Percentiles rank a stretch among this genome's conserved stretches.
These are phyloP conservation scores for Boletus rubroflammeus DNA, from an alignment of 768 basidiomycete genomes.

Conservation along the genomic window DNA sequence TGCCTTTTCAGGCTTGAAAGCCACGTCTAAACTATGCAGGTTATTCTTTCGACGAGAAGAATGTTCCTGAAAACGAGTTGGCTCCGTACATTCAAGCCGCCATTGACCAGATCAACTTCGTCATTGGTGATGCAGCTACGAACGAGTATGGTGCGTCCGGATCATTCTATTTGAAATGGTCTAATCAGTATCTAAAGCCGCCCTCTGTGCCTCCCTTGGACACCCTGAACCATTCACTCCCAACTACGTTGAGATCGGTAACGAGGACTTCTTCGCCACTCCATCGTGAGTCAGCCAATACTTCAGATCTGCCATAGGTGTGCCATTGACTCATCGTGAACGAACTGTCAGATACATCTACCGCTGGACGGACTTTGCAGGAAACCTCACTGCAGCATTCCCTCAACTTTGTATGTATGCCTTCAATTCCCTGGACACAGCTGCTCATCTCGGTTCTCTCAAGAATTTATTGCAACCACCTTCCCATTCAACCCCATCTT, in stretches of 20 bases:
- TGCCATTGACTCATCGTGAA: neutral
- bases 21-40: slow-evolving; percentile 28
- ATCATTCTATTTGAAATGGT: slow-evolving; percentile 12
- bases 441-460: slow-evolving; percentile 4
- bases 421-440: slow-evolving; percentile 8
- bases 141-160: slow-evolving; percentile 29
- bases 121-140: slow-evolving; percentile 47
- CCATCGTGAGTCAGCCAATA: slow-evolving; percentile 25
- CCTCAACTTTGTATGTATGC: neutral
- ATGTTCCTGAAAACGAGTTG: slow-evolving; percentile 40
- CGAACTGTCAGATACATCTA: slow-evolving; percentile 39
- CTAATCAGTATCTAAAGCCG: slow-evolving; percentile 31
- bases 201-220: slow-evolving; percentile 51
- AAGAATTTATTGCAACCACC: slow-evolving; percentile 56
- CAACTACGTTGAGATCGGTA: slow-evolving; percentile 49
- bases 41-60: slow-evolving; percentile 43
- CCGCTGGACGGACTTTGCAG: slow-evolving; percentile 48
- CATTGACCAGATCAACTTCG: slow-evolving; percentile 59
- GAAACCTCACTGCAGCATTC: slow-evolving; percentile 36
- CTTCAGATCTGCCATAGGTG: neutral
- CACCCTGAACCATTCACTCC: slow-evolving; percentile 50
- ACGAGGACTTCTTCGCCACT: slow-evolving; percentile 47
- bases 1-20: neutral
- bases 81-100: slow-evolving; percentile 53
- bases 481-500: slow-evolving; percentile 41